Evolutionary conservation across 768 basidiomycete species (phyloP).

Genomic region (Termitomyces sp.): DNA sequence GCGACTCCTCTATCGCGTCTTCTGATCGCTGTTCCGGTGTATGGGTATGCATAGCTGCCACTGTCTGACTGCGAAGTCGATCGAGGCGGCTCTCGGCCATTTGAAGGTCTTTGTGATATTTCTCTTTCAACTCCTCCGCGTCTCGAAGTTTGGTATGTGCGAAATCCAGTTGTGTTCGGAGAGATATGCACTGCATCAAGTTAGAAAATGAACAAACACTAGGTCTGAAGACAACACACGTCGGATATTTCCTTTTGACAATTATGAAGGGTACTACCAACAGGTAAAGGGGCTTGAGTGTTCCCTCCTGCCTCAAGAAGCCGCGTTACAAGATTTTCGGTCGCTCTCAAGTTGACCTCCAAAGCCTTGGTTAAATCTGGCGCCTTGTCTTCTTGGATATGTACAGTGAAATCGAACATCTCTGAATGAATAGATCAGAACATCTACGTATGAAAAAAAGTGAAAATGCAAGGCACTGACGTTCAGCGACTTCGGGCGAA

Average conservation of each 20-base stretch:
- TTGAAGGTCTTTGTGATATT: slow-evolving; percentile 45
- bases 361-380: slow-evolving; percentile 39
- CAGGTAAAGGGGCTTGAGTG: slow-evolving; percentile 24
- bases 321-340: slow-evolving; percentile 52
- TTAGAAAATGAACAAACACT: slow-evolving; percentile 6
- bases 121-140: slow-evolving; percentile 40
- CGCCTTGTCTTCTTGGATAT: slow-evolving; percentile 30
- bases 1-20: slow-evolving; percentile 42
- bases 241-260: slow-evolving; percentile 55
- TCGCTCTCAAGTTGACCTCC: slow-evolving; percentile 50
- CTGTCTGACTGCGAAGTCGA: slow-evolving; percentile 49
- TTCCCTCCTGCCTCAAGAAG: slow-evolving; percentile 43
- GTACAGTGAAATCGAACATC: slow-evolving; percentile 41
- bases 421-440: slow-evolving; percentile 22
- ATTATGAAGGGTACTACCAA: slow-evolving; percentile 35
- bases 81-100: slow-evolving; percentile 59
- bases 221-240: slow-evolving; percentile 33
- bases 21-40: slow-evolving; percentile 21
- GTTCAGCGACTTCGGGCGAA: slow-evolving; percentile 33
- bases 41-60: slow-evolving; percentile 40
- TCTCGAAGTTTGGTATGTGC: slow-evolving; percentile 46
- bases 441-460: neutral
- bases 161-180: slow-evolving; percentile 54
- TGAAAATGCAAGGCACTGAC: slow-evolving; percentile 35
- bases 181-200: slow-evolving; percentile 41